phyloP scores from a whole-genome alignment of 2,329 filamentous ascomycete species.

The Diplocarpon mali region DNA sequence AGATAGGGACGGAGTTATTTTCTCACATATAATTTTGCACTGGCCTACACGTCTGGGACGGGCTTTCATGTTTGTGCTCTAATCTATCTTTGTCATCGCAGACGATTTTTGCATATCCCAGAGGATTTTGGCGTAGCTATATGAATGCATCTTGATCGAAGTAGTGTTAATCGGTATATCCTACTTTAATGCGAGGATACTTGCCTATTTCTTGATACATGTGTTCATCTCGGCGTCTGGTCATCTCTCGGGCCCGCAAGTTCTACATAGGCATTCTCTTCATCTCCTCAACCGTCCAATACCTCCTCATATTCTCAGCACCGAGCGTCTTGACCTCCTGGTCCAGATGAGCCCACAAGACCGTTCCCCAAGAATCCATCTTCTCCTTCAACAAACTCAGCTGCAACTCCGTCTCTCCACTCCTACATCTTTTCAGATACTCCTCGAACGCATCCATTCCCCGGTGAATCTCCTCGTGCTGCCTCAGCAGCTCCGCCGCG shows the following conservation, averaged over 20 bases:
- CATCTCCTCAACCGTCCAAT: constrained; percentile 72
- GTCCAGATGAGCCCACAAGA: constrained; percentile 75
- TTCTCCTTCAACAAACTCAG: constrained; percentile 50
- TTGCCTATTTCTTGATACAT: no score
- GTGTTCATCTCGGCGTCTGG: no score
- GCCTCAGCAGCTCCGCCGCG: constrained; percentile 54
- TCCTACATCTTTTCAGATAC: constrained; percentile 52
- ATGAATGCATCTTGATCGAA: constrained; percentile 2
- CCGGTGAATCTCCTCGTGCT: constrained; percentile 70
- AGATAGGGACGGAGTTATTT: constrained; percentile 15
- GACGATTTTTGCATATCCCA: no score
- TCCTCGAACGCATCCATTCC: constrained; percentile 58
- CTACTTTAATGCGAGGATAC: no score
- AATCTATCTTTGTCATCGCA: no score
- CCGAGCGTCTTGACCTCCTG: constrained; percentile 70
- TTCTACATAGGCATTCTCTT: constrained; percentile 53
- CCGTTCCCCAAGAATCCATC: constrained; percentile 68
- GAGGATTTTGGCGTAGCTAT: constrained; percentile 4
- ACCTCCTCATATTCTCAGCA: constrained; percentile 79
- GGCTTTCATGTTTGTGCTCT: not conserved
- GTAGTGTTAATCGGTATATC: no score
- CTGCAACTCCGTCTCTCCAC: constrained; percentile 50
- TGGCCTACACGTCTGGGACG: constrained; percentile 5
- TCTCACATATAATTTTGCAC: constrained; percentile 10
- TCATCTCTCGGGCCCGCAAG: not conserved